Evolutionary conservation across 2,329 filamentous ascomycete species (phyloP).

Genomic region (Penicillium sclerotiorum): DNA sequence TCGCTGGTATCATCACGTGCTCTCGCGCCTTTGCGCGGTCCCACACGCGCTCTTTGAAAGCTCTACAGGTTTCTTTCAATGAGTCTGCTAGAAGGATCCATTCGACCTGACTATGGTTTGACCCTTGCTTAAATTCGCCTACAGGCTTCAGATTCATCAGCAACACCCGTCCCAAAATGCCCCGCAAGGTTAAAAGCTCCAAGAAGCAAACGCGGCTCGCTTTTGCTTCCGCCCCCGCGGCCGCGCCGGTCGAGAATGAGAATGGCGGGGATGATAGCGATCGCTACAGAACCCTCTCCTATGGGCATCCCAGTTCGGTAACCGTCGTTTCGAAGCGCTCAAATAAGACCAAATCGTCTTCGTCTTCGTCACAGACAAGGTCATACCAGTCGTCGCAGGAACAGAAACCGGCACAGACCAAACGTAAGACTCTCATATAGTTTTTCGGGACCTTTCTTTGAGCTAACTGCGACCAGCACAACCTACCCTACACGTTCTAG

Average conservation of each 20-base stretch:
- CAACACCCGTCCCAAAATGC: constrained; percentile 25
- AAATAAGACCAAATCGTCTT: constrained; percentile 4
- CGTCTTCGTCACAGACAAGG: not conserved
- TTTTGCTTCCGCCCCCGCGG: constrained; percentile 41
- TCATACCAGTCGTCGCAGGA: not conserved
- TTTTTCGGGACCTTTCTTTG: not conserved
- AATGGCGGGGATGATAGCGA: constrained; percentile 26
- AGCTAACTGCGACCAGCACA: constrained; percentile 8
- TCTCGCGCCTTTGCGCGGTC: constrained; percentile 20
- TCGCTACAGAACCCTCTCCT: constrained; percentile 38
- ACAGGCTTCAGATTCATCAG: not conserved
- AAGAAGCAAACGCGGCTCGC: constrained; percentile 48
- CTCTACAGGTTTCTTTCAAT: no score
- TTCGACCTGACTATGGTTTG: not conserved
- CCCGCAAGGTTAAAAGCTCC: constrained; percentile 27
- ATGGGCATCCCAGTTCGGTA: constrained; percentile 31
- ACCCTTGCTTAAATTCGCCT: not conserved
- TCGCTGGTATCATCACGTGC: constrained; percentile 17
- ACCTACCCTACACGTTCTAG: not conserved
- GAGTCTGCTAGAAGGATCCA: not conserved
- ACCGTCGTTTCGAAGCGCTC: constrained; percentile 10
- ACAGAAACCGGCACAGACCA: constrained; percentile 1
- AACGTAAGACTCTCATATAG: not conserved
- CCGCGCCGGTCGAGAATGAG: no score
- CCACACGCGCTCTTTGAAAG: no score